Evolutionary conservation across 257 asterid species (phyloP).

Genomic region (Primulina tabacum): DNA sequence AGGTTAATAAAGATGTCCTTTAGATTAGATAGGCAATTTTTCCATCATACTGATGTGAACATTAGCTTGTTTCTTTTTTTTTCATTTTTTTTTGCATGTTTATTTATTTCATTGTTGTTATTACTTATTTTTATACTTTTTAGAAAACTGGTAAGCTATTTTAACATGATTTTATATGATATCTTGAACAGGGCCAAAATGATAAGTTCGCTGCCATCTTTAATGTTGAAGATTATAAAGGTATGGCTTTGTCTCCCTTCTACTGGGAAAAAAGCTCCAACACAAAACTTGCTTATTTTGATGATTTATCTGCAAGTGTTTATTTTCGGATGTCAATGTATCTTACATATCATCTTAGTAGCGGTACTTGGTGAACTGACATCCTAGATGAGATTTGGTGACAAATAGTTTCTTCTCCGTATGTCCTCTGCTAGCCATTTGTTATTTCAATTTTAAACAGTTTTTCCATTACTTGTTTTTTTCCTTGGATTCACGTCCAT

Average conservation of each 20-base stretch:
- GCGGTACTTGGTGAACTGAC: not conserved
- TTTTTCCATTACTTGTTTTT: not conserved
- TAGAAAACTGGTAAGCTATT: not conserved
- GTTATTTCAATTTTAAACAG: not conserved
- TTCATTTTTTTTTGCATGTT: not conserved
- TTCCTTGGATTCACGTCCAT: constrained; percentile 7
- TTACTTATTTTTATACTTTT: not conserved
- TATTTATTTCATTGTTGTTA: constrained; percentile 2
- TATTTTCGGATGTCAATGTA: not conserved
- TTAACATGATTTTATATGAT: constrained; percentile 11
- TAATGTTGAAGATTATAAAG: constrained; percentile 95
- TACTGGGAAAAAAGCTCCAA: not conserved
- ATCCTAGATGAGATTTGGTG: not conserved
- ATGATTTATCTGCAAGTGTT: not conserved
- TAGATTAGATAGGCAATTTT: not conserved
- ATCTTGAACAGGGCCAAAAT: constrained; percentile 68
- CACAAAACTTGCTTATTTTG: not conserved
- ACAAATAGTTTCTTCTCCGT: not conserved
- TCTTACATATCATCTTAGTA: not conserved
- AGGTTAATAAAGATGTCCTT: not conserved
- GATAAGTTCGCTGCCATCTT: constrained; percentile 74
- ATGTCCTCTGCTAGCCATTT: not conserved
- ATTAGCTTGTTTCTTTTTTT: not conserved
- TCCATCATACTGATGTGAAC: not conserved
- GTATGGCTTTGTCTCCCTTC: constrained; percentile 31